A percentile compares a stretch with the other conserved stretches of the same genome.
Evolutionary conservation across 2,329 filamentous ascomycete genomes (phyloP).

Genomic region (Drechmeria coniospora): DNA sequence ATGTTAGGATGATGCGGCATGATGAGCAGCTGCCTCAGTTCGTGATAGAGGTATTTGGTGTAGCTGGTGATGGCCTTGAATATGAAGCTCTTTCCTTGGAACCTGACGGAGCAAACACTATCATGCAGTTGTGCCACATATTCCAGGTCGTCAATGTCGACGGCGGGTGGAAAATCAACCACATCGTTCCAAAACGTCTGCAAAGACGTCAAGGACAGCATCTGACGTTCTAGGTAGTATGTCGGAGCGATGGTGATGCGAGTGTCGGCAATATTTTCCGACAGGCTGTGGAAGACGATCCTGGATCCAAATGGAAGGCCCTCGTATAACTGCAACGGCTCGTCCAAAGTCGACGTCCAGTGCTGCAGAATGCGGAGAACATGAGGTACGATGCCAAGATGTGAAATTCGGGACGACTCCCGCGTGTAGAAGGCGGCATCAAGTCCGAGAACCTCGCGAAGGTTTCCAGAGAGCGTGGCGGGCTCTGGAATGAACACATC

Average conservation of each 20-base stretch:
- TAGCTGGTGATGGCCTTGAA: conserved; percentile 43
- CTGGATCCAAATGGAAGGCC: conserved; percentile 40
- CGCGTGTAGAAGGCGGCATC: conserved; percentile 40
- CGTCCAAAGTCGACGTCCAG: conserved; percentile 25
- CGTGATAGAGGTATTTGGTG: conserved; percentile 46
- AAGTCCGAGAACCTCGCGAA: conserved; percentile 31
- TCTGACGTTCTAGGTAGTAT: conserved; percentile 36
- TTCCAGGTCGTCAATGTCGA: conserved; percentile 34
- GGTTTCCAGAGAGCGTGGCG: conserved; percentile 19
- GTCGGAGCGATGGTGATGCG: conserved; percentile 31
- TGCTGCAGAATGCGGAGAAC: conserved; percentile 37
- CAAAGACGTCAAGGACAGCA: conserved; percentile 29
- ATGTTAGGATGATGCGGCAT: conserved; percentile 37
- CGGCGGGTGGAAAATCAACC: conserved; percentile 24
- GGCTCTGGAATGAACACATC: conserved; percentile 43
- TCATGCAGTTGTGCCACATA: conserved; percentile 41
- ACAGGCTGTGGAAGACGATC: conserved; percentile 37
- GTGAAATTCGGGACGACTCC: conserved; percentile 29
- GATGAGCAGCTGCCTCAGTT: conserved; percentile 38
- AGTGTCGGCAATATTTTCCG: conserved; percentile 29
- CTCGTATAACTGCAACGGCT: conserved; percentile 22
- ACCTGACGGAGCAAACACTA: conserved; percentile 38
- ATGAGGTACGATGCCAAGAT: conserved; percentile 36
- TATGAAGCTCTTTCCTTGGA: conserved; percentile 28
- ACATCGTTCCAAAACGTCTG: conserved; percentile 25